Percentiles rank a stretch among this genome's conserved stretches.
Evolutionary conservation across 495 filamentous ascomycete species (phyloP).

Genomic region (Friedmanniomyces endolithicus): DNA sequence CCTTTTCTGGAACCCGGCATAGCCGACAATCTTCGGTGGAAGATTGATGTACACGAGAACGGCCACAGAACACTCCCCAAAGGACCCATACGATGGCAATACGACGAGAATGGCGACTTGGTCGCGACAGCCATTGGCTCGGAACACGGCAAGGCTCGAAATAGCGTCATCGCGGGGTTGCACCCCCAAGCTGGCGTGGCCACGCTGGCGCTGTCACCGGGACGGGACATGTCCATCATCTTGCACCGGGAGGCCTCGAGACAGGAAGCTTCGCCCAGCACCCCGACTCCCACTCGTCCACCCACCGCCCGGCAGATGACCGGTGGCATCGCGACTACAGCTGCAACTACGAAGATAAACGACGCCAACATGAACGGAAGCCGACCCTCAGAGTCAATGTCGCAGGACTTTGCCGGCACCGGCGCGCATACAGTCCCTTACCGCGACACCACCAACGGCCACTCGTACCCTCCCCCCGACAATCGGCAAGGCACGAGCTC

Average conservation of each 20-base stretch:
- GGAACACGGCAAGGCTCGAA: slow-evolving; percentile 24
- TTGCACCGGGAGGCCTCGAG: background rate
- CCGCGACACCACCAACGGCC: background rate
- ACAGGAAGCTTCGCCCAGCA: background rate
- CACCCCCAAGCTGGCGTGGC: slow-evolving; percentile 14
- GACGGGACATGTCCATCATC: background rate
- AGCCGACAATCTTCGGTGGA: slow-evolving; percentile 26
- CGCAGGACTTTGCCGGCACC: background rate
- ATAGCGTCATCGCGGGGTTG: slow-evolving; percentile 21
- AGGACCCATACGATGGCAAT: slow-evolving; percentile 30
- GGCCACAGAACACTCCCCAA: slow-evolving; percentile 25
- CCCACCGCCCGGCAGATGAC: background rate
- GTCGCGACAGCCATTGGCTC: slow-evolving; percentile 28
- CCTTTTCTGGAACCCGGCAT: slow-evolving; percentile 53
- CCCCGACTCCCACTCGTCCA: background rate
- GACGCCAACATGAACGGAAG: slow-evolving; percentile 1
- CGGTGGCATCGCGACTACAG: background rate
- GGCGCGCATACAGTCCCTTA: slow-evolving; percentile 10
- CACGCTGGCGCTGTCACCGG: slow-evolving; percentile 12
- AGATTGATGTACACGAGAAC: slow-evolving; percentile 15
- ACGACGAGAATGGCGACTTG: slow-evolving; percentile 23
- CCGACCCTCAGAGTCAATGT: background rate
- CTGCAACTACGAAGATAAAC: background rate
- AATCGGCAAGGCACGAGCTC: slow-evolving; percentile 25
- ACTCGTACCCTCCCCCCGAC: slow-evolving; percentile 1